phyloP scores from a whole-genome alignment of 768 basidiomycete species.

The Boletus sp. region DNA sequence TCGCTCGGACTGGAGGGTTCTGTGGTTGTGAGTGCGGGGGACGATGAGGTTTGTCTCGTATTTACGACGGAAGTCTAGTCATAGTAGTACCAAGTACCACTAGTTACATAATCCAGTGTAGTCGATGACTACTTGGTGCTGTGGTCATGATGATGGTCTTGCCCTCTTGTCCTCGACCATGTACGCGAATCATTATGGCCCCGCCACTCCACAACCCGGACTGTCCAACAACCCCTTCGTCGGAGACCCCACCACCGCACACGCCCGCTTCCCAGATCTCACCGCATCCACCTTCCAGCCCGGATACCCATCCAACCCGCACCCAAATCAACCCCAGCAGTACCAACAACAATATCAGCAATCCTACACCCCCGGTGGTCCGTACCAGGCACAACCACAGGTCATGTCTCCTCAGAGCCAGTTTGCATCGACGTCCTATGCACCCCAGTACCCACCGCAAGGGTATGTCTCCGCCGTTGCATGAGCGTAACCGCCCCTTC shows the following conservation, averaged over 20 bases:
- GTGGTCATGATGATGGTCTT: not conserved
- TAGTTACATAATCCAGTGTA: constrained; percentile 23
- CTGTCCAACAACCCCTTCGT: constrained; percentile 69
- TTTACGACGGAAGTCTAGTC: constrained; percentile 57
- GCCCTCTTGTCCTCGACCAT: constrained; percentile 17
- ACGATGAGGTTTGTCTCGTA: constrained; percentile 85
- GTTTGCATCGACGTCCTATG: constrained; percentile 21
- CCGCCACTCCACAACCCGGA: constrained; percentile 18
- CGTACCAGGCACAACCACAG: constrained; percentile 21
- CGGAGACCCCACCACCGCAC: constrained; percentile 45
- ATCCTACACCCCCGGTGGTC: constrained; percentile 3
- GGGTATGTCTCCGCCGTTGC: constrained; percentile 9
- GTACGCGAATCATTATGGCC: constrained; percentile 43
- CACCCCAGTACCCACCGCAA: constrained; percentile 24
- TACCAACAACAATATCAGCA: constrained; percentile 32
- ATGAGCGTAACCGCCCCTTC: not conserved
- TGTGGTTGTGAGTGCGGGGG: constrained; percentile 83
- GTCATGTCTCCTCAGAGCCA: constrained; percentile 18
- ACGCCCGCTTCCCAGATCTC: constrained; percentile 65
- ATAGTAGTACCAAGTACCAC: not conserved
- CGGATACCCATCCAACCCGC: constrained; percentile 10
- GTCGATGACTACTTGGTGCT: not conserved
- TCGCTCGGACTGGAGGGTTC: constrained; percentile 67
- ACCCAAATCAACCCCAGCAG: constrained; percentile 36
- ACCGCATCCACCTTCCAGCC: constrained; percentile 24